These are phyloP conservation scores for Golubevia sp. DNA, from an alignment of 1,284 basidiomycete species.

Conservation along the genomic window DNA sequence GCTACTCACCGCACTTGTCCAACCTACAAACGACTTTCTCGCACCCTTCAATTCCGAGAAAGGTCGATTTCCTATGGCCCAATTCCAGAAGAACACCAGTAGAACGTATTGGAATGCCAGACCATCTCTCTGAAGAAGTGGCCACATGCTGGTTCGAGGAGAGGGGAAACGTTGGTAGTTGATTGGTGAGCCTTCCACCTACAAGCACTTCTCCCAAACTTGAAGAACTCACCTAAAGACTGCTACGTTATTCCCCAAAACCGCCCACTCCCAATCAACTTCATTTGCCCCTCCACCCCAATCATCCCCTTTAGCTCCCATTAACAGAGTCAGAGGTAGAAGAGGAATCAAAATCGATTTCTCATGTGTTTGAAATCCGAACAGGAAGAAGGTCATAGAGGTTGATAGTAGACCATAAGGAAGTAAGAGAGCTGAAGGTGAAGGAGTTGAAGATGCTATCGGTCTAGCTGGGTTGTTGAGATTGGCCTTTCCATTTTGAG, in stretches of 20 bases:
- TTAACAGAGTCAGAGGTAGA: slow-evolving; percentile 77
- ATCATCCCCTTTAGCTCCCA: slow-evolving; percentile 67
- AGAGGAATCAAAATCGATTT: slow-evolving; percentile 88
- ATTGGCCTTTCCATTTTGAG: slow-evolving; percentile 1
- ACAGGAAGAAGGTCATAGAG: slow-evolving; percentile 82
- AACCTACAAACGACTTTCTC: slow-evolving; percentile 1
- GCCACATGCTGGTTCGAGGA: slow-evolving; percentile 84
- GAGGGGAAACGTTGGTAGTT: too few relatives aligned
- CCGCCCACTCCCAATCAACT: slow-evolving; percentile 76
- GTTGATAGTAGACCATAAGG: slow-evolving; percentile 36
- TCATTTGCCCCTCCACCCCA: slow-evolving; percentile 63
- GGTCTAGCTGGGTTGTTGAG: slow-evolving; percentile 30
- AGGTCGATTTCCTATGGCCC: slow-evolving; percentile 72
- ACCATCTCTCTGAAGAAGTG: slow-evolving; percentile 78
- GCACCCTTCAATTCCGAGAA: slow-evolving; percentile 13
- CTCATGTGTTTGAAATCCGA: slow-evolving; percentile 94
- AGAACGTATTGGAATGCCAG: slow-evolving; percentile 76
- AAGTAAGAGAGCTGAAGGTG: slow-evolving; percentile 74
- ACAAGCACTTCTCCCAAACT: slow-evolving; percentile 1
- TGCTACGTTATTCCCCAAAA: slow-evolving; percentile 81
- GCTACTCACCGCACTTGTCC: slow-evolving; percentile 5
- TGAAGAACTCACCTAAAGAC: slow-evolving; percentile 74
- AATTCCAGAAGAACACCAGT: slow-evolving; percentile 77
- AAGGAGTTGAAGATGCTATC: slow-evolving; percentile 70
- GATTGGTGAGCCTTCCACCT: too few relatives aligned